These are phyloP conservation scores for Aureobasidium uvarum DNA, from an alignment of 2,329 filamentous ascomycete genomes.

Conservation along the genomic window DNA sequence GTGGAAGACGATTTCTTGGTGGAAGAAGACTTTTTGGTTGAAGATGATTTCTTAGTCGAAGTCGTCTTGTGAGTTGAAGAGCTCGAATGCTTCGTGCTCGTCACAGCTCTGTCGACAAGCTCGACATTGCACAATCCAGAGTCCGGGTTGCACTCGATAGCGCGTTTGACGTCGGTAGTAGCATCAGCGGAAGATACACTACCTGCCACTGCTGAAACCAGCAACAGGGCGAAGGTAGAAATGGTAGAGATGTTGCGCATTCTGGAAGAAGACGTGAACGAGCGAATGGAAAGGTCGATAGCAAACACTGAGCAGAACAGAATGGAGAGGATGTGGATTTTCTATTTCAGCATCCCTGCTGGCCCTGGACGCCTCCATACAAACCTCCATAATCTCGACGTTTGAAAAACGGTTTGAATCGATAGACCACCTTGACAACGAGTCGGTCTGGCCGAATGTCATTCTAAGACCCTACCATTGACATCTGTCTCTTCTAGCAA, in stretches of 20 bases:
- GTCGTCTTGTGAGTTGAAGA: not conserved
- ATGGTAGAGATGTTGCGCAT: conserved; percentile 22
- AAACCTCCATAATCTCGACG: conserved; percentile 21
- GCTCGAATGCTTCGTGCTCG: not conserved
- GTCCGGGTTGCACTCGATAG: conserved; percentile 18
- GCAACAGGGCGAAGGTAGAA: conserved; percentile 24
- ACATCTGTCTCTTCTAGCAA: not conserved
- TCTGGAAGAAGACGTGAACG: not conserved
- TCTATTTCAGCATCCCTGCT: conserved; percentile 14
- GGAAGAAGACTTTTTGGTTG: conserved; percentile 3
- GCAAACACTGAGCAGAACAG: not conserved
- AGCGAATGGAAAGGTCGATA: conserved; percentile 2
- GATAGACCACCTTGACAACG: conserved; percentile 22
- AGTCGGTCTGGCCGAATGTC: conserved; percentile 7
- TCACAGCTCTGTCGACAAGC: conserved; percentile 16
- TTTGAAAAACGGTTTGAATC: conserved; percentile 18
- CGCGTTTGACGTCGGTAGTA: conserved; percentile 14
- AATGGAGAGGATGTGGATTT: not conserved
- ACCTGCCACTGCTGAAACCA: conserved; percentile 13
- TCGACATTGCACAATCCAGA: conserved; percentile 23
- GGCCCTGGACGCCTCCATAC: conserved; percentile 1
- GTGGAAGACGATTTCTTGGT: conserved; percentile 6
- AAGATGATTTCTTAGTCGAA: conserved; percentile 9
- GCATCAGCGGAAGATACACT: conserved; percentile 1
- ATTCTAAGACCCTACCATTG: not conserved